Percentiles rank a stretch among this genome's conserved stretches.
Conservation (phyloP, 225 moss, liverwort and hornwort genomes). For the Bryum argenteum region DNA sequence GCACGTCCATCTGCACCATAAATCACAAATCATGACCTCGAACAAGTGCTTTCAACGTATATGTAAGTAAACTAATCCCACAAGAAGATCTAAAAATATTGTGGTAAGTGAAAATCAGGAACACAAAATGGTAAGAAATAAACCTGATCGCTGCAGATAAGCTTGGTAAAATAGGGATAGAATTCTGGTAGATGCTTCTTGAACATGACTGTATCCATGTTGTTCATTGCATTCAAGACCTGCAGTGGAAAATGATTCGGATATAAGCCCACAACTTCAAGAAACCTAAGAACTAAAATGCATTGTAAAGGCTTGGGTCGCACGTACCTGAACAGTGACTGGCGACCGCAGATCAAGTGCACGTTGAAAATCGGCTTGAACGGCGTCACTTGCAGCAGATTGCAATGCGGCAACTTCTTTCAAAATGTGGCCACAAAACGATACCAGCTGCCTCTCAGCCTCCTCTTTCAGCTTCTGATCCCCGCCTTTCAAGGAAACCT, state of each 20-base stretch:
- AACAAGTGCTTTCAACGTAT: background rate
- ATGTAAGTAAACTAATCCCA: background rate
- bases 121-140: background rate
- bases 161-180: conserved; percentile 94
- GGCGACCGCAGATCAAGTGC: conserved; percentile 83
- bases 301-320: too few relatives aligned
- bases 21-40: background rate
- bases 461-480: conserved; percentile 77
- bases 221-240: conserved; percentile 84
- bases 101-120: conserved; percentile 42
- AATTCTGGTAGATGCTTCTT: conserved; percentile 95
- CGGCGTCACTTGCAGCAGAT: conserved; percentile 74
- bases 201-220: conserved; percentile 80
- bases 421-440: conserved; percentile 87
- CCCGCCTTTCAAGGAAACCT: conserved; percentile 51
- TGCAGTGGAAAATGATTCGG: conserved; percentile 37
- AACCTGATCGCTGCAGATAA: conserved; percentile 99
- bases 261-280: background rate
- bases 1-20: conserved; percentile 79
- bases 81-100: conserved; percentile 39
- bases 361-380: conserved; percentile 85
- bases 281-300: background rate
- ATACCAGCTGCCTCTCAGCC: conserved; percentile 85
- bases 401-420: conserved; percentile 86
- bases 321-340: conserved; percentile 82